Evolutionary conservation across 108 stramenopile genomes (phyloP), one percentile per base, ranked within the genome.

Genomic region (Stephanodiscus triporus): DNA sequence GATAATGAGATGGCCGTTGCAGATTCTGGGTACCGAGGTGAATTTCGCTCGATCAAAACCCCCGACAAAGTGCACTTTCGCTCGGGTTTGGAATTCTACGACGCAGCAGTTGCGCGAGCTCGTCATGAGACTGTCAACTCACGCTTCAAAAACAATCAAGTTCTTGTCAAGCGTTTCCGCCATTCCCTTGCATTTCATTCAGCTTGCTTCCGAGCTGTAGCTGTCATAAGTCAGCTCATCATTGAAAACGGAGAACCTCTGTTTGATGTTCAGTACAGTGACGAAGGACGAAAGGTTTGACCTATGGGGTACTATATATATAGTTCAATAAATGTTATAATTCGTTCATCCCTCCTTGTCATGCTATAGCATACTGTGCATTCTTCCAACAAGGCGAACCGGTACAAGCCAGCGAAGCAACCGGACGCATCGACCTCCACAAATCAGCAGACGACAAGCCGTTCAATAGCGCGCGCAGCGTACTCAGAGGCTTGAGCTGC

Each of bases 381-480:
- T 54, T 50, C 17, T 34, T 34, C 32, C 32, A 34, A 34, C 32
- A 34, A 34, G 32, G 32, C 32, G 32, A 34, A 34, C 32, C 32
- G 32, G 32, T 34, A 34, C 32, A 34, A 70, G 8, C 72, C 68
- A 40, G 82, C 82, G 70, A 78, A 83, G 40, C 75, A 80, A 16
- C 83, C 83, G 3, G 83, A 79, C 2, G 45, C 26, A 84, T 53
- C 10, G 70, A 59, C 16, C 64, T 76, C 83, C 83, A 84, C 51
- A 77, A 36, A n/a, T 60, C 54, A 22, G 27, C 37, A 16, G 48
- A 26, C 38, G 79, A 71, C 20, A 84, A 32, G 47, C 64, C 34
- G 26, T 34, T 29, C 80, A 84, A 20, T 4, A 81, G 38, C 22
- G 43, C 17, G 17, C 42, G 68, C 29, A 84, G 38, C n/a, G 83